Evolutionary conservation across 306 rosid species (phyloP).

Genomic region (Hippophae gyantsensis): DNA sequence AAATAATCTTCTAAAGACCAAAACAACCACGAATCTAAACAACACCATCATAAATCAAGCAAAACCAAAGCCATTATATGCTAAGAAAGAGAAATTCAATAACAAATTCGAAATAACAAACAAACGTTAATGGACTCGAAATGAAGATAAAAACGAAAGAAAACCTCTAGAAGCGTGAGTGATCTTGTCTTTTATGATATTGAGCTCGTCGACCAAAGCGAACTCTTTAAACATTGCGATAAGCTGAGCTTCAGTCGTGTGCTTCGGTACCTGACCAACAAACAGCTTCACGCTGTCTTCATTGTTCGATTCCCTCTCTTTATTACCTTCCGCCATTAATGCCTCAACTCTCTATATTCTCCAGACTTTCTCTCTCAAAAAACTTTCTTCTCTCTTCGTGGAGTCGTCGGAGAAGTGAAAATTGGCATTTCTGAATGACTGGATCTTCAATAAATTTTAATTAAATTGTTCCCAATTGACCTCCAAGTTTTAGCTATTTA

Average conservation of each 20-base stretch:
- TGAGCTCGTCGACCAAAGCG: conserved; percentile 89
- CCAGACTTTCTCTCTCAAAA: conserved; percentile 18
- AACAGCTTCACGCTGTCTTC: conserved; percentile 95
- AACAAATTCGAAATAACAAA: neutral
- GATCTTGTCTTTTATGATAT: conserved; percentile 89
- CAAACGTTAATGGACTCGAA: conserved; percentile 6
- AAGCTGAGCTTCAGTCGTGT: conserved; percentile 78
- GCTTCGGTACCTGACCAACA: conserved; percentile 97
- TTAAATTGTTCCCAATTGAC: neutral
- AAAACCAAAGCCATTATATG: conserved; percentile 16
- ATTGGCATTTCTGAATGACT: conserved; percentile 33
- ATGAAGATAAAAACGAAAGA: neutral
- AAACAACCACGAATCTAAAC: conserved; percentile 8
- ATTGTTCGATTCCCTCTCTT: conserved; percentile 53
- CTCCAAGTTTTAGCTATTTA: conserved; percentile 12
- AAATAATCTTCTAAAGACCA: neutral
- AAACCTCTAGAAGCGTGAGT: conserved; percentile 91
- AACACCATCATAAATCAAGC: conserved; percentile 1
- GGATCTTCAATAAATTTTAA: conserved; percentile 36
- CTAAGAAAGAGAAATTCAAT: conserved; percentile 1
- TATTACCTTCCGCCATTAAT: conserved; percentile 87
- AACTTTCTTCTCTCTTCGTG: conserved; percentile 4
- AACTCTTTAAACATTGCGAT: conserved; percentile 85
- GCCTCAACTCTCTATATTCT: conserved; percentile 19
- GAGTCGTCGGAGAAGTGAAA: conserved; percentile 36